Conservation (phyloP, 768 basidiomycete genomes). For the Amanita pallidorosea region DNA sequence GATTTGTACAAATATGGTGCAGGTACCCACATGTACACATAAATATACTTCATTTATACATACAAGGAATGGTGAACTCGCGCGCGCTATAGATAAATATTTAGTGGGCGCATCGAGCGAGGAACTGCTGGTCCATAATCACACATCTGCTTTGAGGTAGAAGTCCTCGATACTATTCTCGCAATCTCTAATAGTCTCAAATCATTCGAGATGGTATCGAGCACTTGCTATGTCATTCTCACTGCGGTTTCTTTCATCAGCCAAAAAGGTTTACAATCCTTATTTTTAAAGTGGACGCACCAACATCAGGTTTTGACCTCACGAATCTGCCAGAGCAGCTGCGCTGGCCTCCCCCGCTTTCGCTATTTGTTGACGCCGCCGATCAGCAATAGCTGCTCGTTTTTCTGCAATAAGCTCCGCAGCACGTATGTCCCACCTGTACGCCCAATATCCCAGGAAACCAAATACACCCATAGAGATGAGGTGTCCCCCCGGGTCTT, state of each 20-base stretch:
- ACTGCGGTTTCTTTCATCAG: background rate
- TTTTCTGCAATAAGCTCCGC: conserved; percentile 52
- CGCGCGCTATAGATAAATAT: too few relatives aligned
- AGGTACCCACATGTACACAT: background rate
- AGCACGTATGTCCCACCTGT: conserved; percentile 55
- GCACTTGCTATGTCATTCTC: background rate
- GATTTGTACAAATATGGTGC: background rate
- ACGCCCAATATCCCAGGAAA: conserved; percentile 65
- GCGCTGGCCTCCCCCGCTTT: conserved; percentile 19
- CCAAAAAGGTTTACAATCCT: background rate
- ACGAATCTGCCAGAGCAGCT: conserved; percentile 3
- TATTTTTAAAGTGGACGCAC: background rate
- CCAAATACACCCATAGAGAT: conserved; percentile 64
- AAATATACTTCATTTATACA: background rate
- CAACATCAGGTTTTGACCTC: background rate
- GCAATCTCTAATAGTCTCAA: background rate
- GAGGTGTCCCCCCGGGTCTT: conserved; percentile 66
- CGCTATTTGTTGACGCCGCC: conserved; percentile 29
- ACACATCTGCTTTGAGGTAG: background rate
- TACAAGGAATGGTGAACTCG: too few relatives aligned
- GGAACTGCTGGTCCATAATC: too few relatives aligned
- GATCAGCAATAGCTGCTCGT: conserved; percentile 45
- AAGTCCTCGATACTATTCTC: background rate
- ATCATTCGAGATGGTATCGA: background rate
- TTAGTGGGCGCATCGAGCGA: too few relatives aligned